Percentiles rank a stretch among this genome's conserved stretches.
Evolutionary conservation across 352 stramenopile species (phyloP).

Genomic region (Phytophthora pseudosyringae): DNA sequence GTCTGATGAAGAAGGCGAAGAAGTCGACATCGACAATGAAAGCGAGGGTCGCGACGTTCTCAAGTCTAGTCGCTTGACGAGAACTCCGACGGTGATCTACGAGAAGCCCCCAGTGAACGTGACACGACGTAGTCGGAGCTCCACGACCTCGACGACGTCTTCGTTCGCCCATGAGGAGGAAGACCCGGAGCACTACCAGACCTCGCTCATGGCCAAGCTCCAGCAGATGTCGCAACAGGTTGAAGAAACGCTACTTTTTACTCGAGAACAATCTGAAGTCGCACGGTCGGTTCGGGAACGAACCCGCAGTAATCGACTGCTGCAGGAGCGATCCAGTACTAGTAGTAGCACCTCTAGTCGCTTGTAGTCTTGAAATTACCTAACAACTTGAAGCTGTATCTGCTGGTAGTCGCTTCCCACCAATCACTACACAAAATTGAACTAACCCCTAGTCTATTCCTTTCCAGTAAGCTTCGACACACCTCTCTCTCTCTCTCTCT

Average conservation of each 20-base stretch:
- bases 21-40: conserved; percentile 17
- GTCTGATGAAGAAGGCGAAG: conserved; percentile 15
- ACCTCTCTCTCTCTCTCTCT: background rate
- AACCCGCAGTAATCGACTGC: conserved; percentile 9
- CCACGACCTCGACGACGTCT: conserved; percentile 22
- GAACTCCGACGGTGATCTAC: conserved; percentile 6
- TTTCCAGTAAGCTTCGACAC: conserved; percentile 1
- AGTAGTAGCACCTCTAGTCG: conserved; percentile 9
- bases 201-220: conserved; percentile 33
- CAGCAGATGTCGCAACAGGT: conserved; percentile 31
- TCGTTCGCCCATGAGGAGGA: conserved; percentile 14
- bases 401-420: conserved; percentile 2
- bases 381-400: background rate
- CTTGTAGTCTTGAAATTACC: background rate
- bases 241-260: conserved; percentile 40
- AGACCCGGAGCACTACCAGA: conserved; percentile 19
- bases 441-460: background rate
- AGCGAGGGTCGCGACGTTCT: conserved; percentile 21
- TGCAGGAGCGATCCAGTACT: conserved; percentile 1
- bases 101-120: conserved; percentile 6
- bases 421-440: background rate
- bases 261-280: conserved; percentile 38
- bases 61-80: conserved; percentile 20
- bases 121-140: conserved; percentile 26
- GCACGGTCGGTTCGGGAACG: conserved; percentile 26